Conservation (phyloP, 306 rosid genomes). For the Styphnolobium japonicum region DNA sequence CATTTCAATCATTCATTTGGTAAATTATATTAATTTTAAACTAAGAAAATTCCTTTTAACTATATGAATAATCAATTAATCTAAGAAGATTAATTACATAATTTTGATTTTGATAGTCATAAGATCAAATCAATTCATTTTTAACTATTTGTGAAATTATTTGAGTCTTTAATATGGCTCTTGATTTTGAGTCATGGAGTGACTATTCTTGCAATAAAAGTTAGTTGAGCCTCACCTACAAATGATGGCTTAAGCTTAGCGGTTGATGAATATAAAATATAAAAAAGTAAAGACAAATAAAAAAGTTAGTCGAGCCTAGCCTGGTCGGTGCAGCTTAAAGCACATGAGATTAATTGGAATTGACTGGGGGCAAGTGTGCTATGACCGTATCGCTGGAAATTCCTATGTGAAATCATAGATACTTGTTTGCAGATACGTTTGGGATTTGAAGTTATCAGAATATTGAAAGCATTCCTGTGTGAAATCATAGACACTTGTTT, state of each 20-base stretch:
- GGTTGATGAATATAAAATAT: too few relatives aligned
- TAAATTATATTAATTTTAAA: too few relatives aligned
- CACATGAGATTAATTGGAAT: not conserved
- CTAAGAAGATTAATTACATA: not conserved
- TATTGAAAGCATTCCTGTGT: conserved; percentile 19
- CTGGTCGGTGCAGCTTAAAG: not conserved
- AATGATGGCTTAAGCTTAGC: too few relatives aligned
- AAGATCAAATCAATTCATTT: not conserved
- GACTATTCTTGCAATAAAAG: not conserved
- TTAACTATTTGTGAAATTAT: not conserved
- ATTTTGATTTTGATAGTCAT: not conserved
- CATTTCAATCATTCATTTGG: not conserved
- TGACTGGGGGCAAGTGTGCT: not conserved
- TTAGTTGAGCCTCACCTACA: not conserved
- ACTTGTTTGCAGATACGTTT: conserved; percentile 23
- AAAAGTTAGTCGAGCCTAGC: conserved; percentile 1
- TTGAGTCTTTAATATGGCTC: too few relatives aligned
- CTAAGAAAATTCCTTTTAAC: too few relatives aligned
- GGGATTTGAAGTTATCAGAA: conserved; percentile 1
- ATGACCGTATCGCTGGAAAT: not conserved
- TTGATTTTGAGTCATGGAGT: not conserved
- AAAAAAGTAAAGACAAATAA: too few relatives aligned
- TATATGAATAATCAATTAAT: not conserved
- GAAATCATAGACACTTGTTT: not conserved
- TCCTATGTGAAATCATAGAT: not conserved